Conservation (phyloP, 2,329 filamentous ascomycete genomes). For the Colletotrichum chrysophilum region DNA sequence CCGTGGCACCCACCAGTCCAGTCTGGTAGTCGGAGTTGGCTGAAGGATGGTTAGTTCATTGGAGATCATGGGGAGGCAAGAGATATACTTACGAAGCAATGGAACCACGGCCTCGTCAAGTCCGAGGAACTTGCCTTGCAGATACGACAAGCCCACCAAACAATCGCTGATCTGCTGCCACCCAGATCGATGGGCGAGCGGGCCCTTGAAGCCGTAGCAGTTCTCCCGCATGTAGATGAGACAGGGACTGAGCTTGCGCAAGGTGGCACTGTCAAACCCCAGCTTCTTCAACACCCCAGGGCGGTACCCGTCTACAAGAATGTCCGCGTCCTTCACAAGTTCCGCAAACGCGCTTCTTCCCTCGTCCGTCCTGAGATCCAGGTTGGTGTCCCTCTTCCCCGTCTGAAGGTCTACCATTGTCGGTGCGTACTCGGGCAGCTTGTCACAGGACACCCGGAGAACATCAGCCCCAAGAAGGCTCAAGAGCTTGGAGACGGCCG, state of each 20-base stretch:
- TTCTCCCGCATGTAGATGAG: background rate
- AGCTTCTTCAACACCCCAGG: background rate
- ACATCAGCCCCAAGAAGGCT: background rate
- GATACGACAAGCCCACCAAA: background rate
- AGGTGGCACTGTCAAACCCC: background rate
- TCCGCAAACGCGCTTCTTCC: background rate
- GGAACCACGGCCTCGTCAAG: background rate
- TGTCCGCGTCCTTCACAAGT: background rate
- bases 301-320: background rate
- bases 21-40: background rate
- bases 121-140: background rate
- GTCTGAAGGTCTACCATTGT: background rate
- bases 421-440: background rate
- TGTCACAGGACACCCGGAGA: background rate
- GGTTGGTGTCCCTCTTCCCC: background rate
- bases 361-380: background rate
- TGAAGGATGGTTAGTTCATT: rapidly evolving
- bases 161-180: background rate
- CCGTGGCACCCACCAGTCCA: background rate
- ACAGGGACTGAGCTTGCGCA: background rate
- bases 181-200: background rate
- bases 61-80: too few relatives aligned
- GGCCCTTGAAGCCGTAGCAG: background rate
- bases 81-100: background rate
- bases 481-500: background rate